Base-by-base conservation (phyloP, 2,329 filamentous ascomycete species). In the Cercospora nicotianae region DNA sequence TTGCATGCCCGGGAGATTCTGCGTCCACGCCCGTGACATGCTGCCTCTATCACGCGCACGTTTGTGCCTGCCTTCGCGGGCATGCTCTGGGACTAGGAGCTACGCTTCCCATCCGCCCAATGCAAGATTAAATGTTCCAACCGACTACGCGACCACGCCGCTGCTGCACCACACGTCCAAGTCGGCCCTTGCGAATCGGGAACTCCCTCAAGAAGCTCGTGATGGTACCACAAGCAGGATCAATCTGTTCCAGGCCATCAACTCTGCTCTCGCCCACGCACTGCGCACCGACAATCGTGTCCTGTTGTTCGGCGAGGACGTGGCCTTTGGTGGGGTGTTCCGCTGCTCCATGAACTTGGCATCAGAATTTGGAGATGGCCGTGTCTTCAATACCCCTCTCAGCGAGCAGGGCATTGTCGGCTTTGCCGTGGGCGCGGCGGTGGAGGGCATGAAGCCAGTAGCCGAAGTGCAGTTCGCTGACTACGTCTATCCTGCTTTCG, bases 381-480 rank as follows among this genome's bases (percentile, higher is more conserved):
- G 95, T 66, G 94, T 99, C 36, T 99, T 99, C 85, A 98, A 99
- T 80, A 98, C 94, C 18, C 95, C 95, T 0, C 81, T 99, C 73
- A 92, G 90, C 36, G 95, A 99, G 78, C 95, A 98, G 80, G 95
- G 94, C 1, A 94, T 99, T 72, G 87, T 96, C 67, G 95, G 95
- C 0, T 98, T 98, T 77, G 95, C 90, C 10, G 93, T 98, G 72
- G 95, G 95, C 2, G 88, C 90, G 39, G 94, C 94, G 0, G 92
- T 92, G 6, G 91, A 97, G 81, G 94, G 94, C 26, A 93, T 97
- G 91, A 90, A 91, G 66, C 93, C 95, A 0, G 87, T 98, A 26
- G 94, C 94, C 0, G 95, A 99, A 82, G 93, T 97, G 65, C 94
- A 97, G 78, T 97, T 97, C 77, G 94, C 94, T 67, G 94, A 97